A percentile compares a stretch with the other conserved stretches of the same genome.
Conservation (phyloP, 768 basidiomycete species). For the Leccinum uliginosum region DNA sequence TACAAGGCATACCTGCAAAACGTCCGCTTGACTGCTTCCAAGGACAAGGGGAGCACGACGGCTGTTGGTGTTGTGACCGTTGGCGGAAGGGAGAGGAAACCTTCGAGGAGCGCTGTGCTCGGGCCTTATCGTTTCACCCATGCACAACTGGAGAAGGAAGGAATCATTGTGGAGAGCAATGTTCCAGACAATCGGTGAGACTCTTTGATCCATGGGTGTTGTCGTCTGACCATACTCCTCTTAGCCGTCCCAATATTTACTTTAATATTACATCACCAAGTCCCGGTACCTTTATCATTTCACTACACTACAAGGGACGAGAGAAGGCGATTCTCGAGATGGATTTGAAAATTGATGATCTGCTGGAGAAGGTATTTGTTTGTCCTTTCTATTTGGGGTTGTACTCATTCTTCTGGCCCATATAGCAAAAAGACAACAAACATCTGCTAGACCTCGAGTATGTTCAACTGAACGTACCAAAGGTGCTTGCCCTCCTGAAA, state of each 20-base stretch:
- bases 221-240: not conserved
- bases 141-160: conserved; percentile 97
- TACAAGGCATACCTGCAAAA: conserved; percentile 99
- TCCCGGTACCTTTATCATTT: conserved; percentile 98
- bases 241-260: conserved; percentile 93
- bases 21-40: conserved; percentile 82
- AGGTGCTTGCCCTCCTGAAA: conserved; percentile 87
- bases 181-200: conserved; percentile 94
- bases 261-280: conserved; percentile 98
- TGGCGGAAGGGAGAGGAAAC: conserved; percentile 97
- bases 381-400: not conserved
- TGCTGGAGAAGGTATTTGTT: conserved; percentile 83
- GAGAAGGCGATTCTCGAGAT: conserved; percentile 99
- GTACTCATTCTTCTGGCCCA: conserved; percentile 15
- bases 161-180: conserved; percentile 98
- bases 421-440: conserved; percentile 99
- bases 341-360: conserved; percentile 98
- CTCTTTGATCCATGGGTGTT: no score
- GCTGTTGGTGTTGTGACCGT: conserved; percentile 94
- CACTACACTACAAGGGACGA: conserved; percentile 96
- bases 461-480: conserved; percentile 94
- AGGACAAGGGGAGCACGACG: conserved; percentile 82
- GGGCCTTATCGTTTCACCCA: conserved; percentile 98
- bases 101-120: conserved; percentile 74
- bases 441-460: conserved; percentile 96